These are phyloP conservation scores for Suillus hirtellus DNA, from an alignment of 768 basidiomycete genomes.

Conservation along the genomic window DNA sequence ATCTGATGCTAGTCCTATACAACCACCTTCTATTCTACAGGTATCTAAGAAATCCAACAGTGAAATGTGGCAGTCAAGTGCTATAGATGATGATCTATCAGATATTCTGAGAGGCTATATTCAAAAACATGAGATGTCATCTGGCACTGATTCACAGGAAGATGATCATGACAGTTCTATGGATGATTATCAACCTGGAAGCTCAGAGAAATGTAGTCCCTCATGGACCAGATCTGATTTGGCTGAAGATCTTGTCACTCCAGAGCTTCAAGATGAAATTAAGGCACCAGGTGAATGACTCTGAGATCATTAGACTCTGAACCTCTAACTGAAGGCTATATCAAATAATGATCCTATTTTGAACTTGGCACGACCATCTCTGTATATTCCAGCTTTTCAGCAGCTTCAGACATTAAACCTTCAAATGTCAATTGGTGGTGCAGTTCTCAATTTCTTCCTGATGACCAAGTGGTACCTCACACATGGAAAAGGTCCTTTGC, in stretches of 20 bases:
- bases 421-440: background rate
- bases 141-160: no score
- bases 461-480: background rate
- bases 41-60: background rate
- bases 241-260: no score
- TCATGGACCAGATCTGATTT: no score
- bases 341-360: background rate
- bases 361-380: background rate
- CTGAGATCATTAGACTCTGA: background rate
- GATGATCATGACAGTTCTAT: no score
- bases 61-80: background rate
- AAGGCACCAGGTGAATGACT: no score
- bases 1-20: background rate
- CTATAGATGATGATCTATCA: no score
- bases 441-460: background rate
- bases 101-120: no score
- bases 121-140: no score
- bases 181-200: no score
- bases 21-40: no score
- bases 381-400: background rate
- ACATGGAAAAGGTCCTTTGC: background rate
- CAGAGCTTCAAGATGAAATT: no score
- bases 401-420: background rate
- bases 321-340: background rate
- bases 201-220: no score